phyloP scores from a whole-genome alignment of 768 basidiomycete species.

The Boletus insuetus region DNA sequence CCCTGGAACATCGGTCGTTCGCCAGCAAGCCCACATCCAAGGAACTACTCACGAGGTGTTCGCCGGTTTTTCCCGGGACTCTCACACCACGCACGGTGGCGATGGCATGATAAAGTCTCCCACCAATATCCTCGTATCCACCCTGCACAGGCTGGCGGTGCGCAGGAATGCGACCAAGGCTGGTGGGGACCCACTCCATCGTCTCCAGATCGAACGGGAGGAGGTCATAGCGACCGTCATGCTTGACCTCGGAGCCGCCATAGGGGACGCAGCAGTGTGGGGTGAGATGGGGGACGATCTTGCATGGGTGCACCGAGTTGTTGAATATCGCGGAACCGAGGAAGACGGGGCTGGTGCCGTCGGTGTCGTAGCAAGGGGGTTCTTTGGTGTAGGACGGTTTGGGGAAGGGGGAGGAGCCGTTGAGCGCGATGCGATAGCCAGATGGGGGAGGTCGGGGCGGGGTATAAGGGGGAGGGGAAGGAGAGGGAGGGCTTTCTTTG shows the following conservation, averaged over 20 bases:
- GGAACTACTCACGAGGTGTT: constrained; percentile 55
- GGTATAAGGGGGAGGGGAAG: constrained; percentile 20
- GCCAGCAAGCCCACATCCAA: neutral
- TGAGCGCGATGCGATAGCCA: constrained; percentile 62
- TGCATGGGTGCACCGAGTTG: constrained; percentile 78
- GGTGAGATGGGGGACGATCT: constrained; percentile 63
- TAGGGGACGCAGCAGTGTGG: constrained; percentile 56
- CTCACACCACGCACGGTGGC: constrained; percentile 46
- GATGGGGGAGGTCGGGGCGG: constrained; percentile 47
- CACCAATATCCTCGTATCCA: constrained; percentile 69
- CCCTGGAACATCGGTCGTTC: constrained; percentile 26
- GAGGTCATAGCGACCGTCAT: constrained; percentile 69
- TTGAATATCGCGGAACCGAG: constrained; percentile 70
- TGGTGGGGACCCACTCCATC: constrained; percentile 75
- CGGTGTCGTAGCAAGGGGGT: constrained; percentile 55
- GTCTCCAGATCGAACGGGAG: constrained; percentile 62
- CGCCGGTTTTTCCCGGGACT: constrained; percentile 74
- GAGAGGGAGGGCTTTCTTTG: neutral
- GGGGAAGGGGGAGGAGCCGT: constrained; percentile 39
- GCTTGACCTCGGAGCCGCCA: constrained; percentile 57
- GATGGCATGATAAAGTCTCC: constrained; percentile 66
- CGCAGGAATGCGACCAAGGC: constrained; percentile 55
- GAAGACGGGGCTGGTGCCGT: constrained; percentile 57
- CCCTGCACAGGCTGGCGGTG: constrained; percentile 65
- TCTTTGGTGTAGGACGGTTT: constrained; percentile 38